Evolutionary conservation across 345 rosid species (phyloP), one percentile per base, ranked within the genome.

Genomic region (Rhodamnia argentea): DNA sequence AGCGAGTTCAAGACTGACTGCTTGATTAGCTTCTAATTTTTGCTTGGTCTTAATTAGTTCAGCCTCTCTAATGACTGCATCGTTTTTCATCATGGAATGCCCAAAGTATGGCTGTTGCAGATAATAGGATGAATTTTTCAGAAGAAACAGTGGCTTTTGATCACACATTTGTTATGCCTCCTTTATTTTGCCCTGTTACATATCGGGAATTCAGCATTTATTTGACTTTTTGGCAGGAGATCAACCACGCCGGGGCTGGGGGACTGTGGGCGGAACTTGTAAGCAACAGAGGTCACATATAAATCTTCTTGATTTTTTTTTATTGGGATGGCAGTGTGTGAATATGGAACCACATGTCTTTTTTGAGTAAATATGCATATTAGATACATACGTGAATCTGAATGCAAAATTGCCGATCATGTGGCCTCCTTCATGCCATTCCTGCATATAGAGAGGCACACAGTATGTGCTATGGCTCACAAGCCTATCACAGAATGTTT

Each of bases 181-280:
- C 58, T 55, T 37, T 70, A 7, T 70, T 10, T 37, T 22, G 24
- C 13, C 7, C 47, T 11, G 42, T 52, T 64, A 83, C n/a, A 51
- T 13, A 40, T 42, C 47, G 56, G 18, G 58, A 84, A 83, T 74
- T 44, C 84, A 83, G 53, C 53, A 50, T 27, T 60, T 42, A 58
- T 81, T 50, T 85, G 16, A 29, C 60, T 85, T 86, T 84, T 84
- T 86, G 89, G 86, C 95, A 97, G 99, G 99, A 97, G 93, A 97
- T 97, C 88, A 96, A 96, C 90, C 99, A 96, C 91, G 99, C 99
- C n/a, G 99, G 99, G 83, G 94, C 98, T 47, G 99, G 99, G 91
- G 99, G 99, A 57, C 85, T 96, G 87, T 96, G 99, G 99, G 96
- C 94, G 22, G 99, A 97, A 90, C 99, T 97, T 87, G 96, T 95